phyloP scores from a whole-genome alignment of 2,329 filamentous ascomycete genomes.

The Scedosporium apiospermum region DNA sequence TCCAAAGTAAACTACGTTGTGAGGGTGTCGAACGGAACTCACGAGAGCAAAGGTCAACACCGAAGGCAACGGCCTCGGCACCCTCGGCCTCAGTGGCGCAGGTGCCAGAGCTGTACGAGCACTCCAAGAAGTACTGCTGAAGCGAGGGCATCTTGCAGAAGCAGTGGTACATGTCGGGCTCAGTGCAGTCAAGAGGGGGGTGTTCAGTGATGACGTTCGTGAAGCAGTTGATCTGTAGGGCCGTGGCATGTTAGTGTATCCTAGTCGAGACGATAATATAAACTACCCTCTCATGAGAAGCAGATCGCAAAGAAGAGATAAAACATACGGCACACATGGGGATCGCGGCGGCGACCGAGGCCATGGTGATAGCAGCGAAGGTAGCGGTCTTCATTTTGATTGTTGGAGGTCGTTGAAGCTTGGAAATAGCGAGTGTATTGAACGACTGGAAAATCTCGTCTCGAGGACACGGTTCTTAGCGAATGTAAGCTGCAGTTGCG shows the following conservation, averaged over 20 bases:
- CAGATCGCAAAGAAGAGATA: background rate
- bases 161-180: constrained; percentile 20
- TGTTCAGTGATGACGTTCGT: constrained; percentile 17
- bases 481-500: background rate
- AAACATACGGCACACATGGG: constrained; percentile 10
- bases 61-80: constrained; percentile 13
- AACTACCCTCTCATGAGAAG: background rate
- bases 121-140: constrained; percentile 16
- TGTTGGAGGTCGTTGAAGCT: background rate
- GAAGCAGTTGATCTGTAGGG: constrained; percentile 15
- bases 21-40: background rate
- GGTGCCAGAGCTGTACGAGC: constrained; percentile 9
- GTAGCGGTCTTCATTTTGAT: constrained; percentile 7
- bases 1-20: background rate
- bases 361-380: constrained; percentile 8
- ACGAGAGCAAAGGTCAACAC: constrained; percentile 22
- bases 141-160: constrained; percentile 17
- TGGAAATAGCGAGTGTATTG: background rate
- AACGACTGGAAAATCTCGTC: background rate
- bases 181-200: constrained; percentile 18
- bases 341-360: constrained; percentile 9
- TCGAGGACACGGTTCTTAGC: background rate
- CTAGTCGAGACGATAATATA: background rate
- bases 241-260: background rate
- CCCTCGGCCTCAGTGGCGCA: constrained; percentile 9